These are phyloP conservation scores for Postia placenta DNA, from an alignment of 768 basidiomycete species.

Conservation along the genomic window DNA sequence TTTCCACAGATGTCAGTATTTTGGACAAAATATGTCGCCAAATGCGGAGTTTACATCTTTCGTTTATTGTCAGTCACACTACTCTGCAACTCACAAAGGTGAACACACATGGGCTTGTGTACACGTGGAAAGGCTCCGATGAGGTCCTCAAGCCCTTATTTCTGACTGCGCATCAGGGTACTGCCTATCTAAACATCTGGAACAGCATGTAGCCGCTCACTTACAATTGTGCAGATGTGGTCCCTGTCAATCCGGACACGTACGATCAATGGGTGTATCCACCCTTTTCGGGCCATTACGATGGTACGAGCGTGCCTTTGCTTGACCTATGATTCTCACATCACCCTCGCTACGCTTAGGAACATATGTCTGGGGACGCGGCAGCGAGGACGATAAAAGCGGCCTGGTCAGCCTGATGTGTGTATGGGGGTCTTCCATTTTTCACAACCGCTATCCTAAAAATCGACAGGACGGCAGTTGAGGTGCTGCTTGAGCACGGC, in stretches of 20 bases:
- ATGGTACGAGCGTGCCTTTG: constrained; percentile 41
- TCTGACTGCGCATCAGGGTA: constrained; percentile 64
- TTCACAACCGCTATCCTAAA: not conserved
- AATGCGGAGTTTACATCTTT: not conserved
- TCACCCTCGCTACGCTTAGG: constrained; percentile 28
- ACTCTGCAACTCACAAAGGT: constrained; percentile 58
- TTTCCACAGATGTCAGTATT: constrained; percentile 33
- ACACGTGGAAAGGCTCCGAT: constrained; percentile 65
- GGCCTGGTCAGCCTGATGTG: constrained; percentile 66
- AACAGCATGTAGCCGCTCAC: no score
- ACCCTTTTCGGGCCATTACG: constrained; percentile 53
- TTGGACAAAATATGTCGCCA: not conserved
- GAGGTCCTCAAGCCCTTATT: constrained; percentile 61
- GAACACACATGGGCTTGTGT: constrained; percentile 73
- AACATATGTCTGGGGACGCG: constrained; percentile 72
- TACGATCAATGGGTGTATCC: constrained; percentile 47
- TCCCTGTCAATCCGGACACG: constrained; percentile 50
- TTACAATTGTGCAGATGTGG: constrained; percentile 60
- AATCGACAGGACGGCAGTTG: constrained; percentile 31
- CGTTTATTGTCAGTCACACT: constrained; percentile 37
- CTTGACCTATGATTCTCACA: no score
- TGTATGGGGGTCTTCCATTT: not conserved
- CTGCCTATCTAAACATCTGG: constrained; percentile 1
- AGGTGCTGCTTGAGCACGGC: constrained; percentile 37
- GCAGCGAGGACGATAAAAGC: constrained; percentile 70